These are phyloP conservation scores for Gryganskiella cystojenkinii DNA, from an alignment of 192 early-diverging fungal genomes.

Conservation along the genomic window DNA sequence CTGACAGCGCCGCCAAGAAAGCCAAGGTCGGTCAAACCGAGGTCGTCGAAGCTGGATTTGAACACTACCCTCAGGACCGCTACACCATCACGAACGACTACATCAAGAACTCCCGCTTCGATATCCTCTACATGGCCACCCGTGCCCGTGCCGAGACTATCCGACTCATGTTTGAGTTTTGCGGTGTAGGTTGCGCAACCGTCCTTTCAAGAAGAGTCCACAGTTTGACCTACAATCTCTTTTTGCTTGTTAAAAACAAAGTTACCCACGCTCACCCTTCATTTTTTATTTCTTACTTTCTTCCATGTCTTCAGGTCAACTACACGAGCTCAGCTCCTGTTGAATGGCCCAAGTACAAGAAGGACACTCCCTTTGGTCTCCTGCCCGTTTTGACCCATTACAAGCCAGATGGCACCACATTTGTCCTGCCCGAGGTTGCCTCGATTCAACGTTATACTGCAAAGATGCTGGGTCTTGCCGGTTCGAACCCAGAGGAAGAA, in stretches of 20 bases:
- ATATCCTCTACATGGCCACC: constrained; percentile 34
- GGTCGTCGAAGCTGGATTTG: not conserved
- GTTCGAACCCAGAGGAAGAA: constrained; percentile 24
- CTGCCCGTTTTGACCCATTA: constrained; percentile 35
- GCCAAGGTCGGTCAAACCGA: constrained; percentile 4
- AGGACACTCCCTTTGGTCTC: constrained; percentile 37
- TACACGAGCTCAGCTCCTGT: constrained; percentile 35
- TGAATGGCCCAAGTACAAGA: constrained; percentile 32
- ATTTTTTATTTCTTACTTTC: no score
- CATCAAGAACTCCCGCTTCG: constrained; percentile 45
- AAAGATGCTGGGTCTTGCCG: constrained; percentile 17
- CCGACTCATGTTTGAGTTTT: constrained; percentile 32
- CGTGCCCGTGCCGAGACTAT: constrained; percentile 35
- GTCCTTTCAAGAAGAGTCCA: not conserved
- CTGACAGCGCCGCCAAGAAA: constrained; percentile 12
- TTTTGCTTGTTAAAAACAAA: no score
- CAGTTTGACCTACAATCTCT: no score
- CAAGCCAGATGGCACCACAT: constrained; percentile 24
- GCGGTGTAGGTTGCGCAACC: constrained; percentile 23
- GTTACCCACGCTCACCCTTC: no score
- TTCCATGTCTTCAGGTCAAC: constrained; percentile 28
- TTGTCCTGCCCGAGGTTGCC: constrained; percentile 16
- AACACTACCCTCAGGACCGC: constrained; percentile 16
- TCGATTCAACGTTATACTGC: constrained; percentile 29
- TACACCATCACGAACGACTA: constrained; percentile 23